Evolutionary conservation across 257 asterid species (phyloP).

Genomic region (Paraleonurus japonicus): DNA sequence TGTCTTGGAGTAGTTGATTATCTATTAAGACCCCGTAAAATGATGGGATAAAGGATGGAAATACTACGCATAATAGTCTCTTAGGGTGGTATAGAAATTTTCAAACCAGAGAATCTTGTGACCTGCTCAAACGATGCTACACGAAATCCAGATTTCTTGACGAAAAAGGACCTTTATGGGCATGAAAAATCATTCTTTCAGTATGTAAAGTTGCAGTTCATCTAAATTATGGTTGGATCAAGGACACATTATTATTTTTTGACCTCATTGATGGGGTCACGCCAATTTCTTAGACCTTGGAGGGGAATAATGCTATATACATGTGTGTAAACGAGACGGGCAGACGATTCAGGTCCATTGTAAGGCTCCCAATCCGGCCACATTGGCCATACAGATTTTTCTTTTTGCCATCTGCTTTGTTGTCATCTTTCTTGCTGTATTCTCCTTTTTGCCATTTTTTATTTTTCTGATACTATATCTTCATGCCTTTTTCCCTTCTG

Average conservation of each 20-base stretch:
- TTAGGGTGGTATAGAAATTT: constrained; percentile 33
- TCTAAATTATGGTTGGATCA: constrained; percentile 41
- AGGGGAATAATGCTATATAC: constrained; percentile 34
- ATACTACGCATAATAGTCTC: constrained; percentile 20
- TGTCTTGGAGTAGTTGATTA: constrained; percentile 62
- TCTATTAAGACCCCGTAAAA: constrained; percentile 17
- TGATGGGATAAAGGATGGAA: constrained; percentile 30
- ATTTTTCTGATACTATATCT: constrained; percentile 16
- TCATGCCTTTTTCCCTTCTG: constrained; percentile 16
- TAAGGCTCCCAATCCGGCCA: constrained; percentile 34
- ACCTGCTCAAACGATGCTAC: constrained; percentile 31
- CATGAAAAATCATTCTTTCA: constrained; percentile 51
- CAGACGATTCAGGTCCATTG: constrained; percentile 27
- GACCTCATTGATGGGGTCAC: constrained; percentile 42
- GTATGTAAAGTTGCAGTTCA: constrained; percentile 51
- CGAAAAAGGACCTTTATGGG: constrained; percentile 22
- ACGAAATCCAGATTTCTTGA: constrained; percentile 26
- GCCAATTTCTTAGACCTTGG: constrained; percentile 33
- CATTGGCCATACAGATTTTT: constrained; percentile 43
- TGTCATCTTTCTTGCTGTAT: constrained; percentile 27
- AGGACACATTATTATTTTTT: constrained; percentile 39
- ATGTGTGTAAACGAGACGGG: background rate
- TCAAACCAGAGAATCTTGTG: constrained; percentile 30
- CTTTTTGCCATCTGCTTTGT: constrained; percentile 34
- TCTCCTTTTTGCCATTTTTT: constrained; percentile 17